phyloP scores from a whole-genome alignment of 2,329 filamentous ascomycete species.

The Claviceps arundinis region DNA sequence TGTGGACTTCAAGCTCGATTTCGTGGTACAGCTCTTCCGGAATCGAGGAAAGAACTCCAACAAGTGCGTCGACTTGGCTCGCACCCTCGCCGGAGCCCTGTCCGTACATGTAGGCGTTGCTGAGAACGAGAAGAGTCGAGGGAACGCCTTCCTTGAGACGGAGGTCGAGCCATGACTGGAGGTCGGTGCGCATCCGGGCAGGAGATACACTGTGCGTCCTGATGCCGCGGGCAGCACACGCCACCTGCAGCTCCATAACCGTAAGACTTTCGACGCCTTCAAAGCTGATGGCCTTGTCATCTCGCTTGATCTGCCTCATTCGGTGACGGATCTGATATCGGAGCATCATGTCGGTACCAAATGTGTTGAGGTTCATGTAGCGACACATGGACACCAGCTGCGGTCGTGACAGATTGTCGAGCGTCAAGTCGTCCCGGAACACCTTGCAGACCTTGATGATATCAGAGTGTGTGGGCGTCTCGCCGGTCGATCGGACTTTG shows the following conservation, averaged over 20 bases:
- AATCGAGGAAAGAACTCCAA: constrained; percentile 84
- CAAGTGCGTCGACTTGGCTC: constrained; percentile 83
- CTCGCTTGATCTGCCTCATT: constrained; percentile 98
- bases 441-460: constrained; percentile 99
- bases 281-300: constrained; percentile 85
- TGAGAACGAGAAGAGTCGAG: constrained; percentile 85
- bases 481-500: constrained; percentile 84
- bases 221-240: constrained; percentile 82
- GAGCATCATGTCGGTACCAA: constrained; percentile 95
- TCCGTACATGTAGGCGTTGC: constrained; percentile 95
- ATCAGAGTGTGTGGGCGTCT: constrained; percentile 75
- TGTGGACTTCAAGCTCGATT: constrained; percentile 96
- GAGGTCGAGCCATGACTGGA: constrained; percentile 88
- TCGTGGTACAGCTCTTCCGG: constrained; percentile 98
- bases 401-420: constrained; percentile 91
- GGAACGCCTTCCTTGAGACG: constrained; percentile 90
- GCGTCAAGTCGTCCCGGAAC: constrained; percentile 92
- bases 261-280: constrained; percentile 89
- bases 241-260: constrained; percentile 84
- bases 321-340: constrained; percentile 93
- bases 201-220: constrained; percentile 87
- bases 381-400: constrained; percentile 96
- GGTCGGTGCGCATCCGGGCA: constrained; percentile 72
- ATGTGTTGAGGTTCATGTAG: constrained; percentile 95
- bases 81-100: constrained; percentile 80